These are phyloP conservation scores for Lachnellula occidentalis DNA, from an alignment of 2,329 filamentous ascomycete genomes.

Conservation along the genomic window DNA sequence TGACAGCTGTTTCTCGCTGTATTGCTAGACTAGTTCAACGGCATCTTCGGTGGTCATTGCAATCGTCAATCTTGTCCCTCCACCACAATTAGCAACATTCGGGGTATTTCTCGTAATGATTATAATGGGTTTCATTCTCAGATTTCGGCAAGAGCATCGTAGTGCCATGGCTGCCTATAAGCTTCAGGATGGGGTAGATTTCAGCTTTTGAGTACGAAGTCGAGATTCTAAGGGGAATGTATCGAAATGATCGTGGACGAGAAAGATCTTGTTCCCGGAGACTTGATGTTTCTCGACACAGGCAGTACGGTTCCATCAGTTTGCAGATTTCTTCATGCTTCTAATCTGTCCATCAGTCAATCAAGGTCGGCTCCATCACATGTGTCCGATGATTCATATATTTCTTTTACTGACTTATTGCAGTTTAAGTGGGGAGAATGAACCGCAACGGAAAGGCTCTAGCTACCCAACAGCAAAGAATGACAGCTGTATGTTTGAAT, in stretches of 20 bases:
- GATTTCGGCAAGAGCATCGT: constrained; percentile 1
- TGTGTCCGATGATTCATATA: not conserved
- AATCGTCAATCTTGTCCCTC: constrained; percentile 4
- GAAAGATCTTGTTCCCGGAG: constrained; percentile 4
- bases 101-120: not conserved
- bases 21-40: constrained; percentile 3
- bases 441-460: constrained; percentile 4
- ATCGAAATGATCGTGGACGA: not conserved
- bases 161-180: constrained; percentile 2
- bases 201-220: not conserved
- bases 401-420: not conserved
- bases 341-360: constrained; percentile 9
- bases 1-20: not conserved
- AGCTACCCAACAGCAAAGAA: not conserved
- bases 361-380: not conserved
- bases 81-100: constrained; percentile 1
- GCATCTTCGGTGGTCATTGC: constrained; percentile 2
- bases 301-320: constrained; percentile 8
- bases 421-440: constrained; percentile 7
- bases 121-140: not conserved
- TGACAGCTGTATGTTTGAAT: not conserved
- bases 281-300: constrained; percentile 4
- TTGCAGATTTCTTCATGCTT: constrained; percentile 3
- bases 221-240: not conserved
- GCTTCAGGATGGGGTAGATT: not conserved